Conservation (phyloP, 352 stramenopile species). For the Phytophthora hybrid region DNA sequence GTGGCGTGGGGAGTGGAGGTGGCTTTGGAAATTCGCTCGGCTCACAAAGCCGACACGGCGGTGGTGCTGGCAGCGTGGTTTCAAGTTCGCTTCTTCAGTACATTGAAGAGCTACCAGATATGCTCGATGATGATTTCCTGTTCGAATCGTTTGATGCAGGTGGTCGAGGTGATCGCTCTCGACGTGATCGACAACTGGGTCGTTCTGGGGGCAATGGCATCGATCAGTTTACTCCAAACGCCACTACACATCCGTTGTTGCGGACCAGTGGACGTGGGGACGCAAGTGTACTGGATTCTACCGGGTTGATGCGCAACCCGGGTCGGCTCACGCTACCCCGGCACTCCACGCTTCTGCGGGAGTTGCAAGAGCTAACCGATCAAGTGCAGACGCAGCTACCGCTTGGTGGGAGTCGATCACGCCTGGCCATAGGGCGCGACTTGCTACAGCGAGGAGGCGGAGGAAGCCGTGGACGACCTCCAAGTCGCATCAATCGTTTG, state of each 20-base stretch:
- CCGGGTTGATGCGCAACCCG: slow-evolving; percentile 36
- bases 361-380: slow-evolving; percentile 78
- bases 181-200: slow-evolving; percentile 43
- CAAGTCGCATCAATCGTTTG: slow-evolving; percentile 68
- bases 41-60: slow-evolving; percentile 21
- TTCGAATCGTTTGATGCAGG: slow-evolving; percentile 67
- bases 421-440: slow-evolving; percentile 52
- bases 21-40: slow-evolving; percentile 11
- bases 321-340: slow-evolving; percentile 59
- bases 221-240: slow-evolving; percentile 23
- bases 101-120: slow-evolving; percentile 66
- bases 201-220: slow-evolving; percentile 20
- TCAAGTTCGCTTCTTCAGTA: slow-evolving; percentile 60
- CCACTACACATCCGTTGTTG: slow-evolving; percentile 52
- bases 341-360: slow-evolving; percentile 76
- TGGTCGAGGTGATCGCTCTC: slow-evolving; percentile 41
- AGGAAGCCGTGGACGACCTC: slow-evolving; percentile 56
- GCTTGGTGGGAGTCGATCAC: slow-evolving; percentile 37
- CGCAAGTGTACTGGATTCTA: slow-evolving; percentile 38
- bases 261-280: slow-evolving; percentile 51
- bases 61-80: slow-evolving; percentile 26
- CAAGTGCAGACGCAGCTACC: slow-evolving; percentile 80
- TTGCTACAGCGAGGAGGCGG: slow-evolving; percentile 46
- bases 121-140: slow-evolving; percentile 59
- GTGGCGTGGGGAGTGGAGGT: slow-evolving; percentile 18